A percentile compares a stretch with the other conserved stretches of the same genome.
Evolutionary conservation across 257 asterid species (phyloP).

Genomic region (Leptodermis oblonga): DNA sequence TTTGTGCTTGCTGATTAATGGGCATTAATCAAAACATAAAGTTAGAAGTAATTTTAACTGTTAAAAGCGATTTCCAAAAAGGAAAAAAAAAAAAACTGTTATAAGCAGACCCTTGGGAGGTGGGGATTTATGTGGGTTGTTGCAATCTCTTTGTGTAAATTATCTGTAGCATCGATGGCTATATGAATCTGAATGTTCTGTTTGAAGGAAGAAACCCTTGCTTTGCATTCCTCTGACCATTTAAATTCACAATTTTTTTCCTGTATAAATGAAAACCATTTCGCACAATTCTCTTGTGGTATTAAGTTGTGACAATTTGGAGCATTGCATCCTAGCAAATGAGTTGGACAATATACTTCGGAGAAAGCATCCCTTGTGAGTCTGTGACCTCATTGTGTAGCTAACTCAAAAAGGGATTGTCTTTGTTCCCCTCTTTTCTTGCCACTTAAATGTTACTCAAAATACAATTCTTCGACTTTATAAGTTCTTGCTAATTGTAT

Average conservation of each 20-base stretch:
- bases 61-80: no score
- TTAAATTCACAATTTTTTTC: neutral
- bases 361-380: neutral
- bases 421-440: neutral
- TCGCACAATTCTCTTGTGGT: neutral
- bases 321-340: neutral
- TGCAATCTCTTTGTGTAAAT: neutral
- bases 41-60: no score
- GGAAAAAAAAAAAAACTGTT: no score
- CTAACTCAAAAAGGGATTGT: neutral
- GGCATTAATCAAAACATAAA: no score
- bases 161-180: neutral
- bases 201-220: neutral
- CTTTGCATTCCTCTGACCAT: neutral
- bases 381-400: neutral
- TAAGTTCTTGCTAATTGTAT: neutral
- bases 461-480: neutral
- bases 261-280: neutral
- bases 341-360: neutral
- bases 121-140: no score
- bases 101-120: no score
- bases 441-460: neutral
- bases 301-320: neutral
- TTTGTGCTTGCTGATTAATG: neutral
- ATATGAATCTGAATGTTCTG: neutral